A percentile compares a stretch with the other conserved stretches of the same genome.
phyloP scores from a whole-genome alignment of 352 stramenopile genomes.

The Phytophthora tubulina region DNA sequence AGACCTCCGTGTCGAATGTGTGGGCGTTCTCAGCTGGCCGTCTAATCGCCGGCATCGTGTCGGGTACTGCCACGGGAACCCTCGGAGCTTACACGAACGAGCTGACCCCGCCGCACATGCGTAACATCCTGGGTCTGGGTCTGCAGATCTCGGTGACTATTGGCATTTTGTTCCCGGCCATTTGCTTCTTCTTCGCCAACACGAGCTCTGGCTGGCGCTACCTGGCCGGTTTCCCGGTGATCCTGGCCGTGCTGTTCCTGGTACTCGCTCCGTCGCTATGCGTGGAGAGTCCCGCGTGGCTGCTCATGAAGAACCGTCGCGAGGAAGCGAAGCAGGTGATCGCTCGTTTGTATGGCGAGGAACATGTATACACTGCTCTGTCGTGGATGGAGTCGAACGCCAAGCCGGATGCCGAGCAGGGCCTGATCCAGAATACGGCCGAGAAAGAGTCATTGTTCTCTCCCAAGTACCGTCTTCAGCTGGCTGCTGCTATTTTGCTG shows the following conservation, averaged over 20 bases:
- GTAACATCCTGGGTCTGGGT: constrained; percentile 39
- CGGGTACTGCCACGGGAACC: constrained; percentile 20
- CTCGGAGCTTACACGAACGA: constrained; percentile 30
- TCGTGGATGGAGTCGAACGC: constrained; percentile 30
- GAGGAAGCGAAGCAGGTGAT: constrained; percentile 30
- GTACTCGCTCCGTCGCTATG: constrained; percentile 47
- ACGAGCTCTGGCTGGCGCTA: constrained; percentile 24
- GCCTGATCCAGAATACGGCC: constrained; percentile 12
- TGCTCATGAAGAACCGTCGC: constrained; percentile 24
- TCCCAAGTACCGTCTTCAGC: constrained; percentile 45
- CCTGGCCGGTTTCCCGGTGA: constrained; percentile 46
- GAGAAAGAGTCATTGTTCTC: constrained; percentile 39
- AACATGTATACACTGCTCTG: constrained; percentile 38
- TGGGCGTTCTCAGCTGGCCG: constrained; percentile 28
- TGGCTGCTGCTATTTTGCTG: constrained; percentile 49
- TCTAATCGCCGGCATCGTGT: constrained; percentile 21
- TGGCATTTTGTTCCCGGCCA: constrained; percentile 33
- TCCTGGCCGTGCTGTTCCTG: constrained; percentile 45
- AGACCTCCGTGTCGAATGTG: constrained; percentile 34
- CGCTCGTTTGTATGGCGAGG: constrained; percentile 34
- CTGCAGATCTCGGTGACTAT: constrained; percentile 38
- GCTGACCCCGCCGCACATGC: constrained; percentile 25
- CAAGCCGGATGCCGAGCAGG: constrained; percentile 30
- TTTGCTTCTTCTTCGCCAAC: constrained; percentile 30
- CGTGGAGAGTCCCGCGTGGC: constrained; percentile 50